These are phyloP conservation scores for Populus tremula DNA, from an alignment of 345 rosid genomes.

Conservation along the genomic window DNA sequence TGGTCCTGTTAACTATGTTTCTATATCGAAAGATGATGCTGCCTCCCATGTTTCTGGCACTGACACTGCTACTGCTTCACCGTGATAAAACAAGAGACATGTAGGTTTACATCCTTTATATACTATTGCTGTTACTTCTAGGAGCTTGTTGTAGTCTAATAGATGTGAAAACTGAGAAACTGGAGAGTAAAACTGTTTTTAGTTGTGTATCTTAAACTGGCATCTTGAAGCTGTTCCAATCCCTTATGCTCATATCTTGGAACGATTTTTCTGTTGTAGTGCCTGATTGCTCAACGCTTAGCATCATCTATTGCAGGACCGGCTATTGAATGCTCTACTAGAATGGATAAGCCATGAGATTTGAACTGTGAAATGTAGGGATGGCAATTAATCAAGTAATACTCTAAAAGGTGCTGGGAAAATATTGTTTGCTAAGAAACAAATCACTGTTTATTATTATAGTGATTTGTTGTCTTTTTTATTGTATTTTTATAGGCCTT, in stretches of 20 bases:
- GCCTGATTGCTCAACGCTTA: background rate
- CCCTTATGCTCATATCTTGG: background rate
- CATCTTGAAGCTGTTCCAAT: constrained; percentile 13
- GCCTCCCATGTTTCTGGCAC: constrained; percentile 68
- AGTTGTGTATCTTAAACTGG: constrained; percentile 19
- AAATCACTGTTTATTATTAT: no score
- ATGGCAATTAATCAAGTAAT: no score
- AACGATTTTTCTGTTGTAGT: background rate
- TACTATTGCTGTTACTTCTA: constrained; percentile 17
- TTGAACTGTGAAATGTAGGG: background rate
- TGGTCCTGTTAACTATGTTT: constrained; percentile 63
- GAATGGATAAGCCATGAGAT: background rate
- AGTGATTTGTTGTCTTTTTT: no score
- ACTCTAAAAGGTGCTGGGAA: no score
- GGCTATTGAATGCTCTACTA: background rate
- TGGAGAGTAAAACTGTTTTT: constrained; percentile 27
- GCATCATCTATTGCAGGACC: background rate
- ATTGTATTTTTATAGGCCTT: no score
- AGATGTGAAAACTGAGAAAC: constrained; percentile 12
- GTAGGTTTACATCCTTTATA: constrained; percentile 28
- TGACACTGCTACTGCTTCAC: constrained; percentile 63
- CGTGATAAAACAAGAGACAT: constrained; percentile 36
- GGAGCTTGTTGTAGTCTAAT: constrained; percentile 30
- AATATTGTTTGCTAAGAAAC: no score
- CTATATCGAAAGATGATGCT: constrained; percentile 66